Base-by-base conservation (phyloP, 1,284 basidiomycete genomes). In the Xerocomus amazonicus region DNA sequence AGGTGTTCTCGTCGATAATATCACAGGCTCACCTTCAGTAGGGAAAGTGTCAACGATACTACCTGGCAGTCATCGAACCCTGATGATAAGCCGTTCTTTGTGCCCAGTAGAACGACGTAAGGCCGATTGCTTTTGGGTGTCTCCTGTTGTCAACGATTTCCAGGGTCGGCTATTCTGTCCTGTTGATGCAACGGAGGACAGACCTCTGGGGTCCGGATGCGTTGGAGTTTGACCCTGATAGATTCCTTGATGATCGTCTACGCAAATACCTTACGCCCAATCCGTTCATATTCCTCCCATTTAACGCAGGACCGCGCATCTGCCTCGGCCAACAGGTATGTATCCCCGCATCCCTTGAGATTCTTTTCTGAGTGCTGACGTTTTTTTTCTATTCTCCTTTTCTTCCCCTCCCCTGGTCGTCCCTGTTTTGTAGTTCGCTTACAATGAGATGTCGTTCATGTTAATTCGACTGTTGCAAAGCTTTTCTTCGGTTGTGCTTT, bases 181-280 rank as follows among this genome's bases (percentile, higher is more conserved):
- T 81, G 51, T 56, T 80, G 47, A 83, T 84, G 80, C 84, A 85
- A 29, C 70, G 83, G 31, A 72, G 80, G 17, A 74, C 68, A 44
- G 80, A 84, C 51, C 70, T 84, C 0, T 87, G 84, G 84, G 83
- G 83, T 6, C 79, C 81, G 0, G 81, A 83, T 57, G 83, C 62
- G 13, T 40, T 61, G 13, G 47, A 59, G 27, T 81, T 79, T 53
- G 76, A 79, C 48, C 79, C 78, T 0, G 71, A 79, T 43, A 68
- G 79, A 5, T 79, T 74, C 67, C 57, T 79, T 6, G 78, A 78
- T 47, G 66, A 63, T 6, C 62, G 62, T 29, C 37, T 64, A 14
- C 64, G 8, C 45, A 67, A 55, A 45, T 66, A 66, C 38, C 54
- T 68, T 4, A 58, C 33, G 12, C 62, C 66, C 0, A 64, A 68